Base-by-base conservation (phyloP, 2,329 filamentous ascomycete species). In the Sordariomycetes sp. region DNA sequence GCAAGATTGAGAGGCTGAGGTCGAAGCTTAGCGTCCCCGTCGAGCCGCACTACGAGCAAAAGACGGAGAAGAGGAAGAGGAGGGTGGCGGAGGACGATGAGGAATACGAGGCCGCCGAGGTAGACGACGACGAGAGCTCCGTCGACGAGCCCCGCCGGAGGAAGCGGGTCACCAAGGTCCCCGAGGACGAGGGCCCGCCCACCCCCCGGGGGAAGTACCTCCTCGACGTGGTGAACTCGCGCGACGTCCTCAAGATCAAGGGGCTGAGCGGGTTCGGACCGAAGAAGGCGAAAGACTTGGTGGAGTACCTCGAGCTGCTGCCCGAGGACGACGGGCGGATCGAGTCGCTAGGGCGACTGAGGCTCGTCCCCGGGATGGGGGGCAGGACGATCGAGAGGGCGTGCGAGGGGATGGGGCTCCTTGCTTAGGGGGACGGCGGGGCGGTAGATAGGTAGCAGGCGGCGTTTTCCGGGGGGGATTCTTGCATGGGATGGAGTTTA, bases 151-250 rank as follows among this genome's bases (percentile, higher is more conserved):
- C 63, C 15, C 66, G 64, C 52, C 42, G 62, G 3, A 66, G 65
- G 57, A 50, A 52, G 57, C 24, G 36, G 57, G 34, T n/a, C n/a
- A 22, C 28, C 15, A 51, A 35, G 24, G 54, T 65, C 32, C 58
- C 69, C 25, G 60, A 64, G 0, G 76, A 79, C 45, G 71, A 76
- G 15, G 74, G 76, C 13, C 70, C 70, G 8, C 70, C 61, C 53
- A 70, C 81, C 1, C 84, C 84, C 1, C 76, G 81, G 3, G 85
- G 84, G 7, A 76, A 76, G 60, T 78, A 80, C 59, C 71, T 90
- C 2, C 75, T 90, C 2, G 74, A 80, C 53, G 85, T 90, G 63
- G 80, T 90, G 70, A 90, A 90, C 72, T 88, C 85, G 22, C 78
- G 84, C 54, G 84, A 90, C 60, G 70, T 86, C 20, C 72, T 72